phyloP scores from a whole-genome alignment of 108 stramenopile species.

The Stephanodiscus minutulus region DNA sequence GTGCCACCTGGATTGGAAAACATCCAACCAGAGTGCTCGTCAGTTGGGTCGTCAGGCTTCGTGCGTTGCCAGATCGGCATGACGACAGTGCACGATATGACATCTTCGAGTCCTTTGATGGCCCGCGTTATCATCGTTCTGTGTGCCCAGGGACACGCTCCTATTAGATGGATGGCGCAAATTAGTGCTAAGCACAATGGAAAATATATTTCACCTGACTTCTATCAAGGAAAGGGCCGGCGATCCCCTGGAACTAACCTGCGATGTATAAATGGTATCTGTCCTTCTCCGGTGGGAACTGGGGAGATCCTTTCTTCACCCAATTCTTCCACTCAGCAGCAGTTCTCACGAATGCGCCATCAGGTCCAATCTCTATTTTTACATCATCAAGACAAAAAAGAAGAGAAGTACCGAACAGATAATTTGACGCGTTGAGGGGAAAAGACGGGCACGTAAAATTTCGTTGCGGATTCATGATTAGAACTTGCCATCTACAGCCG shows the following conservation, averaged over 20 bases:
- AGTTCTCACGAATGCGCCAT: constrained; percentile 55
- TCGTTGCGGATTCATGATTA: too few relatives aligned
- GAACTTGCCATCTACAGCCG: too few relatives aligned
- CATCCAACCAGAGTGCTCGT: constrained; percentile 93
- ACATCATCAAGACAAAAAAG: background rate
- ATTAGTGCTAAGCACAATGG: too few relatives aligned
- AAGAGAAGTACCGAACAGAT: too few relatives aligned
- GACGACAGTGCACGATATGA: constrained; percentile 80
- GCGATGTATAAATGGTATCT: constrained; percentile 82
- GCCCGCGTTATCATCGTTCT: constrained; percentile 81
- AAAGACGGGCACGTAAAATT: too few relatives aligned
- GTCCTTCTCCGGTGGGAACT: constrained; percentile 72
- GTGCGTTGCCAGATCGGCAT: constrained; percentile 89
- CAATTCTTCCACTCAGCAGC: constrained; percentile 67
- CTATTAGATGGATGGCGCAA: too few relatives aligned
- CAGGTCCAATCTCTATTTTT: constrained; percentile 29
- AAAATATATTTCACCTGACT: too few relatives aligned
- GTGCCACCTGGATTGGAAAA: constrained; percentile 74
- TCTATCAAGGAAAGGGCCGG: too few relatives aligned
- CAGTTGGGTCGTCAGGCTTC: constrained; percentile 68
- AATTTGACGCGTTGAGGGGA: too few relatives aligned
- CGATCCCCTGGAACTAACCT: too few relatives aligned
- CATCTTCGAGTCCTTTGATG: constrained; percentile 91
- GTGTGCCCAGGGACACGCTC: constrained; percentile 85
- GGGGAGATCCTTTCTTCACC: constrained; percentile 45